Percentiles rank a stretch among this genome's conserved stretches.
Evolutionary conservation across 140 eudicot genomes (phyloP).

Genomic region (Bidens hawaiensis): DNA sequence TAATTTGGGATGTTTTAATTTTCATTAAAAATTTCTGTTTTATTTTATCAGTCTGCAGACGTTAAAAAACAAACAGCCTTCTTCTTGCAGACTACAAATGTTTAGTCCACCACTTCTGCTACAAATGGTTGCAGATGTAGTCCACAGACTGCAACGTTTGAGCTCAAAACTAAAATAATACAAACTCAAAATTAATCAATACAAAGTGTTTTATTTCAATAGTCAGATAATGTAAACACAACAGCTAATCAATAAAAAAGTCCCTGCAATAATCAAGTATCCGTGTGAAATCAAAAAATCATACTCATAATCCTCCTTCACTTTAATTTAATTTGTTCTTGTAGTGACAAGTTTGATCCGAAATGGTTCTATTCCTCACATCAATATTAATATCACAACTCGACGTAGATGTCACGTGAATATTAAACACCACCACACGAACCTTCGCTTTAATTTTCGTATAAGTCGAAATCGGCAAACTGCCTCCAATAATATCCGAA

Average conservation of each 20-base stretch:
- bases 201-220: not conserved
- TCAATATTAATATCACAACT: conserved; percentile 38
- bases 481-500: conserved; percentile 19
- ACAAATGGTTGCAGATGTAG: too few species aligned
- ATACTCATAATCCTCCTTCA: not conserved
- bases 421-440: conserved; percentile 16
- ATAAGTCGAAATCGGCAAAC: conserved; percentile 26
- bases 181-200: too few species aligned
- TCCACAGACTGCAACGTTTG: too few species aligned
- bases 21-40: too few species aligned
- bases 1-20: too few species aligned
- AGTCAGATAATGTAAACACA: not conserved
- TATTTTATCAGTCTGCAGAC: too few species aligned
- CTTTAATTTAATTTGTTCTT: conserved; percentile 20
- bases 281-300: conserved; percentile 6
- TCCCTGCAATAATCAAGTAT: not conserved
- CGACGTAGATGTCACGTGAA: conserved; percentile 28
- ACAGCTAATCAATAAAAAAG: not conserved
- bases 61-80: too few species aligned
- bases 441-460: conserved; percentile 35
- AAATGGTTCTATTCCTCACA: conserved; percentile 17
- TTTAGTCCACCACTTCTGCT: too few species aligned
- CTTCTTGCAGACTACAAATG: too few species aligned
- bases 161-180: too few species aligned
- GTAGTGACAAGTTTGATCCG: conserved; percentile 35